Percentiles rank a stretch among this genome's conserved stretches.
Evolutionary conservation across 176 grass and related monocot species (phyloP).

Genomic region (Cocos nucifera): DNA sequence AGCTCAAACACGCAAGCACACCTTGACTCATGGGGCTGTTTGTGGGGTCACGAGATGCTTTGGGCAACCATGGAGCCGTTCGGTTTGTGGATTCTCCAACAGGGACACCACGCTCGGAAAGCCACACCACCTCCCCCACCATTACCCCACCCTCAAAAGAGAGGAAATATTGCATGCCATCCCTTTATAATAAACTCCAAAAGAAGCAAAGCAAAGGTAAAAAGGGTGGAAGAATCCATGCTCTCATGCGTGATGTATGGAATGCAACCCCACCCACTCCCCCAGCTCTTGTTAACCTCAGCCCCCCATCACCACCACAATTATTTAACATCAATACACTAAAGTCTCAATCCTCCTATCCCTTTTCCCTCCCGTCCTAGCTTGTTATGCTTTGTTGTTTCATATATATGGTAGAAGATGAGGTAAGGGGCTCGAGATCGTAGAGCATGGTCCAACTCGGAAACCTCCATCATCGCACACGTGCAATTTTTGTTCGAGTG

Average conservation of each 20-base stretch:
- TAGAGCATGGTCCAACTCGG: too few relatives aligned
- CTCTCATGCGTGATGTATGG: constrained; percentile 27
- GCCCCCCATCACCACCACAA: constrained; percentile 22
- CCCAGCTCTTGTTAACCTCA: constrained; percentile 20
- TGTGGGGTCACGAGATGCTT: not conserved
- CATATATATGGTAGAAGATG: too few relatives aligned
- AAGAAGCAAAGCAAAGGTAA: not conserved
- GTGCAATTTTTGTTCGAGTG: too few relatives aligned
- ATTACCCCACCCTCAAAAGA: not conserved
- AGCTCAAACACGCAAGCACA: too few relatives aligned
- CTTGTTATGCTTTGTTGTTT: too few relatives aligned
- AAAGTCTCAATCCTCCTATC: too few relatives aligned
- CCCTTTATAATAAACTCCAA: not conserved
- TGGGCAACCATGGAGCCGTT: not conserved
- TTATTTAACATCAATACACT: too few relatives aligned
- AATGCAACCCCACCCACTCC: constrained; percentile 11
- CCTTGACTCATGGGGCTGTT: not conserved
- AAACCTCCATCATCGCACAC: too few relatives aligned
- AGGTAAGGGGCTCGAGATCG: too few relatives aligned
- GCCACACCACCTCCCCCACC: constrained; percentile 1
- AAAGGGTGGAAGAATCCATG: not conserved
- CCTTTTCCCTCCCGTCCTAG: too few relatives aligned
- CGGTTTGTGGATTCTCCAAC: constrained; percentile 7
- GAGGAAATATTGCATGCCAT: not conserved
- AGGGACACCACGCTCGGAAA: constrained; percentile 4